Base-by-base conservation (phyloP, 805 yeast species). In the Candida silvicultrix region DNA sequence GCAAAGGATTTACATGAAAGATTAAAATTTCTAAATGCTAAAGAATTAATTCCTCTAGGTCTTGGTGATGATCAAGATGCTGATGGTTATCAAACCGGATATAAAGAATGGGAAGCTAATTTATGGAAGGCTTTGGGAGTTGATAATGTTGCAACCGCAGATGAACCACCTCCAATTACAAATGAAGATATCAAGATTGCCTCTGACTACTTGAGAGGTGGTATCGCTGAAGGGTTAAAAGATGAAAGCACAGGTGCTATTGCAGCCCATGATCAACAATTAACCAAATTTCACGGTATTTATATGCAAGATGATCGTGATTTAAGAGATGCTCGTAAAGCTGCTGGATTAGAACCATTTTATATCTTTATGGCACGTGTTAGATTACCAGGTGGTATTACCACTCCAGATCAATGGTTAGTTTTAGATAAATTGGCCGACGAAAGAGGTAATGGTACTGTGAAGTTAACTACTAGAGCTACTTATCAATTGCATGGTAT, bases 271-370 rank as follows among this genome's bases (percentile, higher is more conserved):
- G 97, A 89, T 67, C 95, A 89, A 69, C 97, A 90, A 68, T 68
- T 92, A 65, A 89, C 97, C 54, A 92, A 92, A 69, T 92, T 92
- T 80, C 98, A 92, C 67, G 98, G 98, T 69, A 89, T 89, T 55
- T 92, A 92, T 66, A 89, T 92, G 96, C 98, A 92, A 71, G 98
- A 92, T 66, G 98, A 92, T 65, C 87, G 98, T 72, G 98, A 92
- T 67, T 74, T 92, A 49, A 80, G 98, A 66, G 98, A 92, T 46
- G 85, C 86, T 57, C 83, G 97, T 62, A 92, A 90, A 69, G 79
- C 87, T 41, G 88, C 86, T 62, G 97, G 98, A 39, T 66, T 87
- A 52, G 98, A 92, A 69, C 98, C 98, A 16, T 95, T 95, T 43
- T 92, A 87, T 66, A 77, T 95, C n/a, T 92, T 92, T 68, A 92